Evolutionary conservation across 345 rosid species (phyloP).

Genomic region (Acer campestre): DNA sequence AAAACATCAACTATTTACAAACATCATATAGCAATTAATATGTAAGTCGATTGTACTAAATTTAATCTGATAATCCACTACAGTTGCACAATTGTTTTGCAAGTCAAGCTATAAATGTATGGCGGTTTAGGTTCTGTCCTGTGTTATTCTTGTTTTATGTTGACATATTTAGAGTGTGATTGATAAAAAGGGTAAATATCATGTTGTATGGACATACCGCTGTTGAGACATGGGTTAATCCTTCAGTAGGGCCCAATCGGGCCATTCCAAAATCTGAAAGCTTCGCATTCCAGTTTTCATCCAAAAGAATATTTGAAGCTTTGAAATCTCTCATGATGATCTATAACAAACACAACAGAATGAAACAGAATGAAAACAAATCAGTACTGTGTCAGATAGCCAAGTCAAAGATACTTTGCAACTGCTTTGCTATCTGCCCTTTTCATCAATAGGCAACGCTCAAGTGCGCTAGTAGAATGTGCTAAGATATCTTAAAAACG

Average conservation of each 20-base stretch:
- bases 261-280: slow-evolving; percentile 96
- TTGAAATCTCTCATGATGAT: slow-evolving; percentile 88
- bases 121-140: background rate
- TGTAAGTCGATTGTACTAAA: background rate
- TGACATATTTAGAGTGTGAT: background rate
- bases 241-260: slow-evolving; percentile 87
- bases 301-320: slow-evolving; percentile 86
- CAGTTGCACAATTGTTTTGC: background rate
- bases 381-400: slow-evolving; percentile 4
- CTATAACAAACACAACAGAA: slow-evolving; percentile 35
- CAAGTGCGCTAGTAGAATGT: slow-evolving; percentile 5
- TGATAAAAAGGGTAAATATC: background rate
- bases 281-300: slow-evolving; percentile 92
- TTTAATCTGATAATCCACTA: background rate
- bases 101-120: background rate
- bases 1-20: too few species aligned
- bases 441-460: background rate
- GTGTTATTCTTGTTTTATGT: background rate
- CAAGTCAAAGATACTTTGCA: background rate
- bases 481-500: slow-evolving; percentile 6
- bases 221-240: slow-evolving; percentile 91
- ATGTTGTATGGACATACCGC: slow-evolving; percentile 50
- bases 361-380: slow-evolving; percentile 2
- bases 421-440: background rate
- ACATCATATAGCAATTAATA: too few species aligned